Conservation (phyloP, 176 grass and related monocot species). For the Raddia guianensis region DNA sequence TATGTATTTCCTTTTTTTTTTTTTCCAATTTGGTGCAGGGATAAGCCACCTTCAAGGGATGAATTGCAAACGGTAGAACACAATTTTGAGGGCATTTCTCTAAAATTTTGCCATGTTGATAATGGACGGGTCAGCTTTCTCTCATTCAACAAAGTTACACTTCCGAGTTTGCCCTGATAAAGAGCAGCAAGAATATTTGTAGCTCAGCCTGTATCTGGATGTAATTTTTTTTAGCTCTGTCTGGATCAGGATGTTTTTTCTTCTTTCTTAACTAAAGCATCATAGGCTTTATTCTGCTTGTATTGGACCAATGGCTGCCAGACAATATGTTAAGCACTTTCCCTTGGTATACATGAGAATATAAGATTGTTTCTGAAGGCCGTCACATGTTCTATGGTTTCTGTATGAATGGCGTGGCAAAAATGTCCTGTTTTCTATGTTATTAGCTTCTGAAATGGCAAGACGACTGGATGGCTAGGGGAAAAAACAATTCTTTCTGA, state of each 20-base stretch:
- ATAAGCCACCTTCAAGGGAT: conserved; percentile 48
- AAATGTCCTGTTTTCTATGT: not conserved
- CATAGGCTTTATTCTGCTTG: not conserved
- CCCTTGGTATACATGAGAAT: not conserved
- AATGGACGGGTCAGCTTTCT: conserved; percentile 63
- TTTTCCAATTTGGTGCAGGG: conserved; percentile 37
- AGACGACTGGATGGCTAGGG: not conserved
- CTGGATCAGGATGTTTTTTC: not conserved
- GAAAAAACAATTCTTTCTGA: not conserved
- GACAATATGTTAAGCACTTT: not conserved
- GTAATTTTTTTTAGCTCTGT: not conserved
- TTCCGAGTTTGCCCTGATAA: conserved; percentile 62
- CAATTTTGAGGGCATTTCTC: conserved; percentile 42
- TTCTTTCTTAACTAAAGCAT: not conserved
- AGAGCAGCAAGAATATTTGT: not conserved
- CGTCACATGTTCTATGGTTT: not conserved
- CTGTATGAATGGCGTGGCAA: not conserved
- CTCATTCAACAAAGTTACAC: conserved; percentile 44
- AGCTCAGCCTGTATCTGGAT: not conserved
- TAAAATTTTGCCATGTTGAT: conserved; percentile 65
- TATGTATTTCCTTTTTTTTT: not conserved
- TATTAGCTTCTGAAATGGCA: not conserved
- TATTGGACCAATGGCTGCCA: not conserved
- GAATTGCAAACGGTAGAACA: conserved; percentile 53
- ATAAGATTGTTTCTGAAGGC: not conserved